phyloP scores from a whole-genome alignment of 345 rosid species.

The Eutrema heterophyllum region DNA sequence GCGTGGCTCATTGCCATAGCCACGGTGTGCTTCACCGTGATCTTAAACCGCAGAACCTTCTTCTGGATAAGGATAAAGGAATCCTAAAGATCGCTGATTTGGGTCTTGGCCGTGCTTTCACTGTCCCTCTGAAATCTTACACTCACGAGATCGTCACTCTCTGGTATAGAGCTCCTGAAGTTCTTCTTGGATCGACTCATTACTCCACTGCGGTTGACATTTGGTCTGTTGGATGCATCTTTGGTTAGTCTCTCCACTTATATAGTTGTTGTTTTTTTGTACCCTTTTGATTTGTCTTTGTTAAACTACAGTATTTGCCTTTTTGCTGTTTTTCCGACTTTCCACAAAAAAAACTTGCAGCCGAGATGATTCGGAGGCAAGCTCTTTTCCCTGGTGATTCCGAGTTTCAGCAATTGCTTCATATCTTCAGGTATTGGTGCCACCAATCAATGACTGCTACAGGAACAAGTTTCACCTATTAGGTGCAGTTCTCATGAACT shows the following conservation, averaged over 20 bases:
- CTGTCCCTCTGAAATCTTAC: slow-evolving; percentile 86
- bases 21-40: slow-evolving; percentile 98
- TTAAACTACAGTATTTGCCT: not conserved
- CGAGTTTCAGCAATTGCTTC: slow-evolving; percentile 88
- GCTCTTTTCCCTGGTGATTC: slow-evolving; percentile 97
- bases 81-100: slow-evolving; percentile 98
- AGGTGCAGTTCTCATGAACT: not conserved
- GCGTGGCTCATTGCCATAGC: slow-evolving; percentile 93
- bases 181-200: slow-evolving; percentile 87
- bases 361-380: slow-evolving; percentile 89
- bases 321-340: not conserved
- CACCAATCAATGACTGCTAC: not conserved
- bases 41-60: slow-evolving; percentile 89
- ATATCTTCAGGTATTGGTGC: slow-evolving; percentile 73
- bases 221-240: slow-evolving; percentile 99
- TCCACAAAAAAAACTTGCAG: slow-evolving; percentile 2
- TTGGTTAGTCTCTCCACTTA: slow-evolving; percentile 27
- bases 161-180: slow-evolving; percentile 98
- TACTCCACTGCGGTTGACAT: slow-evolving; percentile 93
- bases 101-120: slow-evolving; percentile 93
- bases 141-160: slow-evolving; percentile 97
- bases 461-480: not conserved
- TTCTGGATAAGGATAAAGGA: slow-evolving; percentile 76
- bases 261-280: too few species aligned
- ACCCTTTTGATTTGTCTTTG: slow-evolving; percentile 1